Base-by-base conservation (phyloP, 331 rosid genomes). In the Rosa hybrid region DNA sequence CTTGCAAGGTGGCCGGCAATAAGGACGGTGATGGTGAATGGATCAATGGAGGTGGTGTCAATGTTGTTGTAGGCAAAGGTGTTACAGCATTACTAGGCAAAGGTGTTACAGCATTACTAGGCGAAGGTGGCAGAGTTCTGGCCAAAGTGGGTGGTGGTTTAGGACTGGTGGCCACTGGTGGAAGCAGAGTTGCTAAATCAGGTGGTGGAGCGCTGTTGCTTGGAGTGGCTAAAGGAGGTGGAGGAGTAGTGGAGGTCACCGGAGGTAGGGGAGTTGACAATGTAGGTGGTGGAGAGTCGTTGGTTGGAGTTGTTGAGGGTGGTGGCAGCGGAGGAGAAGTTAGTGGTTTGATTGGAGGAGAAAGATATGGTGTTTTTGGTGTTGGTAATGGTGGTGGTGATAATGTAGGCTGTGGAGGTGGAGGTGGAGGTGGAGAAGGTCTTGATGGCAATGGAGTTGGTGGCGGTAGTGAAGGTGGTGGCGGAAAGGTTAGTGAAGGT, bases 1-100 rank as follows among this genome's bases (percentile, higher is more conserved):
- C 68, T 68, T 84, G 74, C 81, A 81, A 83, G 8, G 86, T 79
- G 18, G 71, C 74, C 42, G 90, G 88, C 46, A 85, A 62, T 8
- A 73, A 27, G 16, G 86, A 45, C 11, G 81, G 34, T n/a, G 49
- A 50, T 16, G 71, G 49, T 64, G 81, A 77, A 45, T 48, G 63
- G 20, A 30, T 48, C 23, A 60, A 27, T 0, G 83, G 54, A 64
- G 86, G 38, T 4, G 76, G 23, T 0, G 72, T 44, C 13, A 67
- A 45, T 10, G 77, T 5, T 27, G 77, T 18, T 25, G 71, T 79
- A 1, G 79, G 76, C 27, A 78, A 53, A 41, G 67, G 41, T 80
- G 62, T 38, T 68, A 54, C 25, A 51, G 46, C 49, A 21, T 62
- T 21, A 57, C 38, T 76, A 1, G 79, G 76, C 27, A 78, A 53